Evolutionary conservation across 352 stramenopile genomes (phyloP), one percentile per base, ranked within the genome.

Genomic region (Globisporangium acanthophoron): DNA sequence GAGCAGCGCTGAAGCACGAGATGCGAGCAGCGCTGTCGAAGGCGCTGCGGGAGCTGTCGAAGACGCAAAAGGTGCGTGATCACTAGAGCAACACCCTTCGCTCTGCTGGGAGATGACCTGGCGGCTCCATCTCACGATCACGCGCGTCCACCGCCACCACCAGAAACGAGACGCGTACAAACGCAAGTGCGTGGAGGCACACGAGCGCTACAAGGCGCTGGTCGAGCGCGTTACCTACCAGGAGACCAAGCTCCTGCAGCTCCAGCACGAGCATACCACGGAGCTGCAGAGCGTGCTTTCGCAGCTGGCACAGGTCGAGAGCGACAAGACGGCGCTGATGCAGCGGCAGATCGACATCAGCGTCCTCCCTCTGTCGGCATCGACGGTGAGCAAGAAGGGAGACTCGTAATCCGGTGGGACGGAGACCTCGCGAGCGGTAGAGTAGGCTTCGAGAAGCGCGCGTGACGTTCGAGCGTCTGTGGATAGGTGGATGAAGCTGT

Each of bases 151-250:
- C 8, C 5, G 0, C n/a, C 3, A 3, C 27, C 48, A 0, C 18
- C 65, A 88, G 77, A 92, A 93, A 70, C 73, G 80, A 16, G 79
- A 93, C 55, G 79, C 79, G 29, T 93, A 90, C 64, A 93, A 93
- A 45, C 70, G 73, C 27, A 93, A 91, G 44, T 93, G 84, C 57
- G 67, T 93, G 11, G 77, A 93, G 57, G 74, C 85, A 54, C 84
- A 93, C 65, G 78, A 88, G 53, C 74, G 69, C 20, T 85, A 83
- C 71, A 91, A 93, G 52, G 58, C 66, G 4, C 40, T 88, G 47
- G 44, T 74, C 6, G 58, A 70, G 27, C 77, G 87, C 39, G 61
- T 70, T 11, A 80, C 71, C 47, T 54, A 56, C 1, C 59, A 76
- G 44, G 79, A 87, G n/a, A 20, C 62, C 24, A 69, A 73, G 11